Percentiles rank a stretch among this genome's conserved stretches.
Evolutionary conservation across 1,284 basidiomycete genomes (phyloP).

Genomic region (Amylostereum chailletii): DNA sequence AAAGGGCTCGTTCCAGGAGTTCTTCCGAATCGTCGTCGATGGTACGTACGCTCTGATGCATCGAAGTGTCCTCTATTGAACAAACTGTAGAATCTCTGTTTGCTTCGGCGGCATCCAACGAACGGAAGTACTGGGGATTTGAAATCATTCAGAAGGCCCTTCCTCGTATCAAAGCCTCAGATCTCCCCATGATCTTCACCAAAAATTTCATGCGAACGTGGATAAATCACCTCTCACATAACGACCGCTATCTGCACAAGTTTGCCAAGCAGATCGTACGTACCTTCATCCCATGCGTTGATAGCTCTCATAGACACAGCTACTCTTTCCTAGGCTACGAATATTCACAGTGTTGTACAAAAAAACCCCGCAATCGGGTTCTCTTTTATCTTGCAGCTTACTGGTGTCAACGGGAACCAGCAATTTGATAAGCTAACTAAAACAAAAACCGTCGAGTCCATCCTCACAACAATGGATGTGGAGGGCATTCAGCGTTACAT

Average conservation of each 20-base stretch:
- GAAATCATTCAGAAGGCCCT: constrained; percentile 83
- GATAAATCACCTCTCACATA: constrained; percentile 90
- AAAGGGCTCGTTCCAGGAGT: constrained; percentile 77
- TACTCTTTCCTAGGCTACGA: constrained; percentile 43
- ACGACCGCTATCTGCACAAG: constrained; percentile 85
- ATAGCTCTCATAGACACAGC: constrained; percentile 3
- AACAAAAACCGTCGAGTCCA: constrained; percentile 88
- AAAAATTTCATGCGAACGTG: constrained; percentile 95
- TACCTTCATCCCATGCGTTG: constrained; percentile 7
- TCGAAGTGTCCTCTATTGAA: not conserved
- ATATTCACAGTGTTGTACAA: constrained; percentile 71
- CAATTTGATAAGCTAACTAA: constrained; percentile 91
- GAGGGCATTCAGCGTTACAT: constrained; percentile 79
- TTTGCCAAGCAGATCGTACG: constrained; percentile 74
- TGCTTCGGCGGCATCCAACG: constrained; percentile 73
- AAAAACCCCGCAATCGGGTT: constrained; percentile 78
- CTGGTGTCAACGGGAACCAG: constrained; percentile 77
- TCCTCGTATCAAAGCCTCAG: constrained; percentile 53
- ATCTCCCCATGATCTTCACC: constrained; percentile 85
- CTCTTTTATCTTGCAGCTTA: constrained; percentile 78
- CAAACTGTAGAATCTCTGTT: constrained; percentile 72
- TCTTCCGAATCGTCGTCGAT: constrained; percentile 87
- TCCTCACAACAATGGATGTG: constrained; percentile 70
- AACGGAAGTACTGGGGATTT: constrained; percentile 95
- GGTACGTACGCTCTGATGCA: constrained; percentile 37